phyloP scores from a whole-genome alignment of 1,139 yeast genomes.

The Yamadazyma dushanensis region DNA sequence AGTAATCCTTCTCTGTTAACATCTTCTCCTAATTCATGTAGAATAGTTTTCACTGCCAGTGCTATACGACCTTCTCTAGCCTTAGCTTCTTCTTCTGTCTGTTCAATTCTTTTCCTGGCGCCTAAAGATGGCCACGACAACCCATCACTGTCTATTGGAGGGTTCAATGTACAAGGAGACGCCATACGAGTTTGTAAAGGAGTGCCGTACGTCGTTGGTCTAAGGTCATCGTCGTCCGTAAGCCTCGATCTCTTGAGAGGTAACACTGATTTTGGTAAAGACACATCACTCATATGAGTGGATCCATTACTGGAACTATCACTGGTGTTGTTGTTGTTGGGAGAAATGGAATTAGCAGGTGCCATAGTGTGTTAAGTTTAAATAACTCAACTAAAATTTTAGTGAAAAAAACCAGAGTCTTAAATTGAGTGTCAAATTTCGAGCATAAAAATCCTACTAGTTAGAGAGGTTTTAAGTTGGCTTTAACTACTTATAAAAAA shows the following conservation, averaged over 20 bases:
- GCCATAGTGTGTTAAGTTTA: background rate
- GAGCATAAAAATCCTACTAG: too few species aligned
- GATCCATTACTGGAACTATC: background rate
- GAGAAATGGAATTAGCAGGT: background rate
- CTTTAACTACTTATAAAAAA: too few species aligned
- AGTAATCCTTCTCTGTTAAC: constrained; percentile 81
- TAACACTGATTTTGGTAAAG: constrained; percentile 23
- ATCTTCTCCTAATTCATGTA: constrained; percentile 90
- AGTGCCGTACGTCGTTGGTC: constrained; percentile 16
- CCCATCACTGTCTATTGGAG: constrained; percentile 89
- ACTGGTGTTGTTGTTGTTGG: background rate
- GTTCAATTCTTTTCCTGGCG: constrained; percentile 71
- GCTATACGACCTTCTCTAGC: constrained; percentile 76
- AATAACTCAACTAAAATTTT: background rate
- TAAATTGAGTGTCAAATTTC: too few species aligned
- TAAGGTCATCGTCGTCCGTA: constrained; percentile 8
- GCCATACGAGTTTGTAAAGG: constrained; percentile 79
- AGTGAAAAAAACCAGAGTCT: constrained; percentile 2
- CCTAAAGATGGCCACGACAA: constrained; percentile 95
- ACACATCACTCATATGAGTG: background rate
- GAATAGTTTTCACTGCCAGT: constrained; percentile 77
- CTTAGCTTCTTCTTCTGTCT: constrained; percentile 58
- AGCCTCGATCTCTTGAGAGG: constrained; percentile 28
- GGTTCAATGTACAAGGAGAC: constrained; percentile 77
- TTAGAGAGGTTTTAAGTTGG: too few species aligned